phyloP scores from a whole-genome alignment of 805 yeast species.

The Kazachstania taianensis region DNA sequence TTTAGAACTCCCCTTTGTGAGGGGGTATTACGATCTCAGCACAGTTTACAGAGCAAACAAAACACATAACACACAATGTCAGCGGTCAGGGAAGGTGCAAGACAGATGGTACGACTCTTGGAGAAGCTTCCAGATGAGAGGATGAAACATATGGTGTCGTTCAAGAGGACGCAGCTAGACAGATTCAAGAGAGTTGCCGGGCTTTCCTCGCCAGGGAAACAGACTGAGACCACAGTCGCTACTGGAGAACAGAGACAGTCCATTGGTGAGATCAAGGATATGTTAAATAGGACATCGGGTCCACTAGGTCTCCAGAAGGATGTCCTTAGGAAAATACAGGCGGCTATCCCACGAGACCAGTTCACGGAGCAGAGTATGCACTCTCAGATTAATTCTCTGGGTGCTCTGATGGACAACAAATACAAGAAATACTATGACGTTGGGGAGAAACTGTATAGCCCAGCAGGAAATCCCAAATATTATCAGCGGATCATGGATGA shows the following conservation, averaged over 20 bases:
- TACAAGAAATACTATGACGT: constrained; percentile 54
- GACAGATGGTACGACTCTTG: constrained; percentile 45
- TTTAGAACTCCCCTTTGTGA: no score
- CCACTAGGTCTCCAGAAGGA: constrained; percentile 39
- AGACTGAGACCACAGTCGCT: constrained; percentile 1
- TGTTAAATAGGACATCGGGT: constrained; percentile 27
- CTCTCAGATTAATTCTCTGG: constrained; percentile 49
- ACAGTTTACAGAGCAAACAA: background rate
- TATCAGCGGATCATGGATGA: constrained; percentile 63
- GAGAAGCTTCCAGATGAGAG: constrained; percentile 61
- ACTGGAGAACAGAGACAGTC: constrained; percentile 25
- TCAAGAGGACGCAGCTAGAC: constrained; percentile 55
- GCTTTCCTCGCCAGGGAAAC: constrained; percentile 31
- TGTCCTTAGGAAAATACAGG: constrained; percentile 35
- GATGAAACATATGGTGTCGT: constrained; percentile 57
- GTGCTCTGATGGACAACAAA: constrained; percentile 48
- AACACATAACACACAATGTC: constrained; percentile 8
- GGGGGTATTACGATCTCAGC: no score
- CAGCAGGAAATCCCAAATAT: constrained; percentile 80
- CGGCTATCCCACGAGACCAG: constrained; percentile 38
- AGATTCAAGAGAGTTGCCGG: constrained; percentile 46
- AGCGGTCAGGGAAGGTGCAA: constrained; percentile 40
- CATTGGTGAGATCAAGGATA: constrained; percentile 33
- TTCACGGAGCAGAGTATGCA: constrained; percentile 39
- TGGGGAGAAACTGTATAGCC: constrained; percentile 56